Base-by-base conservation (phyloP, 2,329 filamentous ascomycete species). In the Lachnellula occidentalis region DNA sequence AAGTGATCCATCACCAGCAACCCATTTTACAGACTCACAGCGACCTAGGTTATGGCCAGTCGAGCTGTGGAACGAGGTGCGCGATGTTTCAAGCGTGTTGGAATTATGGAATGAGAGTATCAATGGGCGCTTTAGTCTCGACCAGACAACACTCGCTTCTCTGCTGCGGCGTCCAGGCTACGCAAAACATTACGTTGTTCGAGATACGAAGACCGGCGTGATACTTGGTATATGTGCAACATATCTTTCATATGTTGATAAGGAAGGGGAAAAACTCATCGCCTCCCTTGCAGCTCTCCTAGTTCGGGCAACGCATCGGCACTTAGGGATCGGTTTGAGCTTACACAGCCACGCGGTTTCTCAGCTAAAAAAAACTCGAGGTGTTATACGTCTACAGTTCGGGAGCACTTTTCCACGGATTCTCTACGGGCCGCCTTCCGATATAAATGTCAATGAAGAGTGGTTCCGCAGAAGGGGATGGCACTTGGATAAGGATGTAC, bases 201-300 rank as follows among this genome's bases (percentile, higher is more conserved):
- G 75, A 48, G 73, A 78, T n/a, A 73, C 76, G 2, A 66, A 66
- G 11, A 73, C 67, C 3, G 66, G 66, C 7, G 70, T 73, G 36
- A 61, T 80, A 22, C 64, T 84, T 37, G 81, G 80, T 0, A 83
- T 84, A 58, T 83, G 80, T 62, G 80, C 80, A 9, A 83, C 80
- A 8, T 84, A 80, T 63, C 78, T 80, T 31, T 81, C 78, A 4
- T 83, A 79, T 65, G 74, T 77, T 45, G 77, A 81, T 58, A 75
- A 75, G 58, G 75, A 72, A 39, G 75, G 73, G 19, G 76, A 81
- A 58, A 73, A 73, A 34, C 70, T 82, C 41, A 73, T 83, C 46
- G 81, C 80, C 8, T 83, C 79, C 3, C 64, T 85, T 34, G 80
- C 80, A 11, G 68, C 76, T 11, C 66, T 85, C 27, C 66, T 84